Conservation (phyloP, 2,329 filamentous ascomycete genomes). For the Metarhizium robertsii region DNA sequence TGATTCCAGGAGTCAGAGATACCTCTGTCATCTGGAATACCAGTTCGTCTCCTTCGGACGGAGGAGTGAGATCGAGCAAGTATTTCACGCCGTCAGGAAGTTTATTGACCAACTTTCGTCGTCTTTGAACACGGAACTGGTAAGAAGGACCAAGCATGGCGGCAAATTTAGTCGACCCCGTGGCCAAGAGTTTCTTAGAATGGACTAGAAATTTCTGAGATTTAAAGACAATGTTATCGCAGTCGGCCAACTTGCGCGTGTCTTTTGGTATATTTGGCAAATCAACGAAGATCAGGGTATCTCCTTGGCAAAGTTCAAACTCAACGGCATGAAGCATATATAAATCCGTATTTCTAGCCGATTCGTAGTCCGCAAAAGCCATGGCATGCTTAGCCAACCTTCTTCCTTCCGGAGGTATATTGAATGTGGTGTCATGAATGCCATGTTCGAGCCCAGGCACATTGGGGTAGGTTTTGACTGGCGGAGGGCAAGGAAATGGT, state of each 20-base stretch:
- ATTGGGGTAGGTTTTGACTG: background rate
- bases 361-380: conserved; percentile 9
- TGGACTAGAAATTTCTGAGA: conserved; percentile 33
- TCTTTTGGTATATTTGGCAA: conserved; percentile 18
- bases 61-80: conserved; percentile 33
- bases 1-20: conserved; percentile 45
- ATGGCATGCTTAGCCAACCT: background rate
- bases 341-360: conserved; percentile 16
- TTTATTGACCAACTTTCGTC: conserved; percentile 23
- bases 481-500: background rate
- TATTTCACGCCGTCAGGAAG: conserved; percentile 40
- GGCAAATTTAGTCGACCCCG: conserved; percentile 37
- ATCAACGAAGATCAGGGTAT: conserved; percentile 36
- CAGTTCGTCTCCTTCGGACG: conserved; percentile 51
- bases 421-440: conserved; percentile 10
- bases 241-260: conserved; percentile 18
- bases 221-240: conserved; percentile 23
- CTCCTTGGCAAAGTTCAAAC: conserved; percentile 24
- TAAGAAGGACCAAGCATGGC: conserved; percentile 32
- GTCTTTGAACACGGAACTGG: conserved; percentile 30
- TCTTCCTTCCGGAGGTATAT: conserved; percentile 6
- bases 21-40: conserved; percentile 49
- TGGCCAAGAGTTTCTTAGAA: conserved; percentile 35
- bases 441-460: background rate
- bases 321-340: conserved; percentile 16